Conservation (phyloP, 169 alveolate genomes). For the Plasmodium cynomolgi region DNA sequence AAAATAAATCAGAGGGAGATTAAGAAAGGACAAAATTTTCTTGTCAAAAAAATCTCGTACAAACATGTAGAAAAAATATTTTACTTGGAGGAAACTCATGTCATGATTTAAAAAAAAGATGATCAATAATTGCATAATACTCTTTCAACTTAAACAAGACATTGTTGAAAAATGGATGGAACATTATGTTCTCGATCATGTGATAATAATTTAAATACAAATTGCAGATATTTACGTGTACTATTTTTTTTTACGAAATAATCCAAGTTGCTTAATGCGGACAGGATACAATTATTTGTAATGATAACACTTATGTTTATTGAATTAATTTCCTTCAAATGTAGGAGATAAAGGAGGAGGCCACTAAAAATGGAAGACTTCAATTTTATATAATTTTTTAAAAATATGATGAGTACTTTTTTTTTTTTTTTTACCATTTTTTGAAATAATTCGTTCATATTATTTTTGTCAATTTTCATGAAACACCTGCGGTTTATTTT, state of each 20-base stretch:
- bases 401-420: conserved; percentile 35
- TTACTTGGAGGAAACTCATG: conserved; percentile 18
- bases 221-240: conserved; percentile 53
- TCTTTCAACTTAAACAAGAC: conserved; percentile 41
- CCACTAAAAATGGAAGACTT: conserved; percentile 42
- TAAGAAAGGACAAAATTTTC: conserved; percentile 32
- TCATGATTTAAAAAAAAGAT: conserved; percentile 6
- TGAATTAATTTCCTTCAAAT: conserved; percentile 45
- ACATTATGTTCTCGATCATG: conserved; percentile 39
- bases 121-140: conserved; percentile 21
- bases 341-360: conserved; percentile 27
- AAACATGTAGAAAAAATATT: conserved; percentile 47
- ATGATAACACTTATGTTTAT: conserved; percentile 56
- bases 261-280: conserved; percentile 50
- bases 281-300: conserved; percentile 30
- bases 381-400: conserved; percentile 55
- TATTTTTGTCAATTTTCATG: conserved; percentile 21
- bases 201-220: conserved; percentile 40
- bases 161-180: conserved; percentile 41
- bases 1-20: conserved; percentile 28
- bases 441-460: conserved; percentile 26
- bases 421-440: background rate
- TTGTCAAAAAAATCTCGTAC: conserved; percentile 62
- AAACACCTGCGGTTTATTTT: conserved; percentile 9
- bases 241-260: conserved; percentile 25